A percentile compares a stretch with the other conserved stretches of the same genome.
Evolutionary conservation across 1,139 yeast species (phyloP).

Genomic region (Sugiyamaella japonica): DNA sequence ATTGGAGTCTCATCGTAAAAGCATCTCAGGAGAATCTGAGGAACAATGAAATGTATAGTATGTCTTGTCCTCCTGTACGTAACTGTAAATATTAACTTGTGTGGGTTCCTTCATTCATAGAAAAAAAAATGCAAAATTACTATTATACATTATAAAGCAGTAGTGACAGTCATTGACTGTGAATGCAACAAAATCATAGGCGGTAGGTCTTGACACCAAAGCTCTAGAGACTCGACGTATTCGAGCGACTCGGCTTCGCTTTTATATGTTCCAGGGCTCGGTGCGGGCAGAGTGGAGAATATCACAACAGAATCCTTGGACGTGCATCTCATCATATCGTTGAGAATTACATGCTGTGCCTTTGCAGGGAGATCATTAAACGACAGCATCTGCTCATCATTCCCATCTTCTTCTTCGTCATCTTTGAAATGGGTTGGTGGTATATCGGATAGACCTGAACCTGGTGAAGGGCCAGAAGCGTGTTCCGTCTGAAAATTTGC

Average conservation of each 20-base stretch:
- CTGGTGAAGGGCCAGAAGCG: conserved; percentile 2
- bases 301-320: conserved; percentile 65
- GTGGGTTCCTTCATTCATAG: background rate
- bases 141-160: conserved; percentile 55
- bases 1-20: conserved; percentile 59
- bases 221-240: conserved; percentile 70
- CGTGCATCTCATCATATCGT: conserved; percentile 73
- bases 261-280: conserved; percentile 75
- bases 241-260: conserved; percentile 67
- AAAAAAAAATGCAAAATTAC: background rate
- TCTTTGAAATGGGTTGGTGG: conserved; percentile 11
- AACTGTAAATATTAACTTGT: conserved; percentile 7
- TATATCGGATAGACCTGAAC: background rate
- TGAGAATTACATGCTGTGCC: conserved; percentile 85
- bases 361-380: conserved; percentile 87
- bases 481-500: background rate
- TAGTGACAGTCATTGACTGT: conserved; percentile 93
- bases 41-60: conserved; percentile 2
- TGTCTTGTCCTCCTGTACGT: conserved; percentile 1
- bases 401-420: conserved; percentile 20
- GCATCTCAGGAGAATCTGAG: conserved; percentile 25
- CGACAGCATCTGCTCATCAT: conserved; percentile 41
- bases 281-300: conserved; percentile 88
- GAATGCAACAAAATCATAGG: conserved; percentile 82
- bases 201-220: conserved; percentile 81